Percentiles rank a stretch among this genome's conserved stretches.
Evolutionary conservation across 768 basidiomycete genomes (phyloP).

Genomic region (Leccinum pellstonianum): DNA sequence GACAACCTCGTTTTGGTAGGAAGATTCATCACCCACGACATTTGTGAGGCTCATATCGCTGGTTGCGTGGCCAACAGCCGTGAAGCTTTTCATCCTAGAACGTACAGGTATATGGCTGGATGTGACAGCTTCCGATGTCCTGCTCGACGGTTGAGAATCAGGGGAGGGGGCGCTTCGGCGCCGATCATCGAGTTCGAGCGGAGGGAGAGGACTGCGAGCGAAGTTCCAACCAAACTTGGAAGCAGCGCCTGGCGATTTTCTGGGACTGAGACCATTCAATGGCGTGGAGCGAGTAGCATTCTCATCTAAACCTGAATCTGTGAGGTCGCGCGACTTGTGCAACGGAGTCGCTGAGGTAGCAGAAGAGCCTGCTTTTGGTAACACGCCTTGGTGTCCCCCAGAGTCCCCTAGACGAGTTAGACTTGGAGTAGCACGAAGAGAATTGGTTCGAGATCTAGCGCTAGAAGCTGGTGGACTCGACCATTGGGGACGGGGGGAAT

Average conservation of each 20-base stretch:
- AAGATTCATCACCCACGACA: slow-evolving; percentile 24
- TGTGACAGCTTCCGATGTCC: slow-evolving; percentile 20
- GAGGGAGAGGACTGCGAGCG: slow-evolving; percentile 38
- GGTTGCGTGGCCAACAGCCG: slow-evolving; percentile 13
- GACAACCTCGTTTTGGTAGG: slow-evolving; percentile 28
- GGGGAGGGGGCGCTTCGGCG: slow-evolving; percentile 17
- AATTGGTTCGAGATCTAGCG: slow-evolving; percentile 3
- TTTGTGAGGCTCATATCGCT: slow-evolving; percentile 26
- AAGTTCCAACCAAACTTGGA: slow-evolving; percentile 42
- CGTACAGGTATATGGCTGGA: slow-evolving; percentile 47
- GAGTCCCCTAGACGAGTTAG: slow-evolving; percentile 12
- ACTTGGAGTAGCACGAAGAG: slow-evolving; percentile 24
- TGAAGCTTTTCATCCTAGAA: slow-evolving; percentile 36
- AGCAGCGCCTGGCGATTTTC: slow-evolving; percentile 21
- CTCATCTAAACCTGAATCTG: not conserved
- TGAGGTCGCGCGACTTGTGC: slow-evolving; percentile 6
- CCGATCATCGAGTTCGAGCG: slow-evolving; percentile 38
- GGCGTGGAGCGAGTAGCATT: not conserved
- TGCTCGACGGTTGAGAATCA: slow-evolving; percentile 26
- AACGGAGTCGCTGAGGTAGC: not conserved
- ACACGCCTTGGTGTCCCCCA: slow-evolving; percentile 5
- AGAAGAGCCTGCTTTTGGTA: slow-evolving; percentile 4
- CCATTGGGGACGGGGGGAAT: slow-evolving; percentile 64
- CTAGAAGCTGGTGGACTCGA: slow-evolving; percentile 22
- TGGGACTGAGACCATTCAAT: slow-evolving; percentile 9